These are phyloP conservation scores for Solanum arcanum DNA, from an alignment of 257 asterid species.

Conservation along the genomic window DNA sequence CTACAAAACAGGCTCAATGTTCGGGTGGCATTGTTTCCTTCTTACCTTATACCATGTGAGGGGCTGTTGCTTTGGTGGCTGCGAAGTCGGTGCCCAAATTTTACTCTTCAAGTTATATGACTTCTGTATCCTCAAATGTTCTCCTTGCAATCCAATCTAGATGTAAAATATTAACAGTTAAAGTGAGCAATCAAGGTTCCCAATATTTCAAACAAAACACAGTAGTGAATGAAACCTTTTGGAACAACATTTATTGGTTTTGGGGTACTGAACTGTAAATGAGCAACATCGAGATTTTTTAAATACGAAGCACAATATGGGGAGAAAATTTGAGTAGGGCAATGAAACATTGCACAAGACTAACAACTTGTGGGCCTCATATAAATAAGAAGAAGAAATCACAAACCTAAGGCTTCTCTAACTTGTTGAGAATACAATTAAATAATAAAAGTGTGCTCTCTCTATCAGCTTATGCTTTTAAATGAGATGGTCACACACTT, in stretches of 20 bases:
- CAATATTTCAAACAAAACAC: background rate
- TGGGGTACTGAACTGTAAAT: background rate
- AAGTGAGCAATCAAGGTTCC: background rate
- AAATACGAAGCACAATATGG: background rate
- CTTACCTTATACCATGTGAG: slow-evolving; percentile 95
- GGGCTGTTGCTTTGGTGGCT: slow-evolving; percentile 71
- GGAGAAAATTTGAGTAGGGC: background rate
- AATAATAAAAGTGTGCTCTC: too few species aligned
- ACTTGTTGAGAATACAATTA: background rate
- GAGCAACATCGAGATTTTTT: background rate
- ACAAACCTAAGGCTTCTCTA: background rate
- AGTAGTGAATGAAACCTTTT: background rate
- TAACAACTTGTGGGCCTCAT: background rate
- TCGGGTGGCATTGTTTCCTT: background rate
- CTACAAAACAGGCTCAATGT: background rate
- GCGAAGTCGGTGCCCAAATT: slow-evolving; percentile 53
- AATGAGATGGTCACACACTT: too few species aligned
- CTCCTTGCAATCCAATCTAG: slow-evolving; percentile 81
- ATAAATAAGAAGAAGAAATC: background rate
- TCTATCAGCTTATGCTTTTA: too few species aligned
- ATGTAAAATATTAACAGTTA: background rate
- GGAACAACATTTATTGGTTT: background rate
- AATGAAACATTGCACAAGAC: background rate
- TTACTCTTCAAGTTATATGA: slow-evolving; percentile 25
- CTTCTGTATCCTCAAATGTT: slow-evolving; percentile 44